A percentile compares a stretch with the other conserved stretches of the same genome.
Conservation (phyloP, 176 grass and related monocot genomes). For the Eragrostis curvula region DNA sequence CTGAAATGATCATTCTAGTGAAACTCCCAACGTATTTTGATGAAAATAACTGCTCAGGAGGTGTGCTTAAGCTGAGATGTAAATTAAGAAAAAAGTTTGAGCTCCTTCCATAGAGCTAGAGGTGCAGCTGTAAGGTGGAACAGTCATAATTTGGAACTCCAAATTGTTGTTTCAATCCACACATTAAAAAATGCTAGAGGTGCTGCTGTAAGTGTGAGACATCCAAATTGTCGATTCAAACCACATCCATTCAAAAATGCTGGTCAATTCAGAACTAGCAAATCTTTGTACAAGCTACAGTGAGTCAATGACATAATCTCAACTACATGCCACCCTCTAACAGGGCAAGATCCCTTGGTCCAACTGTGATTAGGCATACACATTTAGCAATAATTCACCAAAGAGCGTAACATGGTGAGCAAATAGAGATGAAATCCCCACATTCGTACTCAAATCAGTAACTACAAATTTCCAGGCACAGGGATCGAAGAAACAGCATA, state of each 20-base stretch:
- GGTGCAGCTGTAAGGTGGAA: background rate
- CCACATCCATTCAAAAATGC: background rate
- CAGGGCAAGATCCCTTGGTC: background rate
- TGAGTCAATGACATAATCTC: no score
- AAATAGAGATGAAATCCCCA: background rate
- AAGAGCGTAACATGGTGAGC: background rate
- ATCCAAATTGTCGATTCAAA: background rate
- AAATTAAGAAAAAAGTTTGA: background rate
- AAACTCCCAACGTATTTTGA: no score
- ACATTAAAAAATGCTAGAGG: background rate
- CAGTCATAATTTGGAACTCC: background rate
- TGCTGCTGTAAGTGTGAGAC: background rate
- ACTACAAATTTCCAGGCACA: background rate
- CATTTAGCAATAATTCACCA: background rate
- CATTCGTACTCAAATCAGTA: background rate
- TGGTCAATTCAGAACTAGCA: background rate
- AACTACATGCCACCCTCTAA: background rate
- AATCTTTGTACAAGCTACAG: background rate
- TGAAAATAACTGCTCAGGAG: background rate
- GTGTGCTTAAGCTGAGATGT: background rate
- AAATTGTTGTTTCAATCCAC: background rate
- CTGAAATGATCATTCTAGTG: background rate
- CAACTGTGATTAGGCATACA: background rate
- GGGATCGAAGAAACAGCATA: background rate
- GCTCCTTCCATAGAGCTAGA: background rate